Conservation (phyloP, 2,329 filamentous ascomycete genomes). For the Fusarium begoniae region DNA sequence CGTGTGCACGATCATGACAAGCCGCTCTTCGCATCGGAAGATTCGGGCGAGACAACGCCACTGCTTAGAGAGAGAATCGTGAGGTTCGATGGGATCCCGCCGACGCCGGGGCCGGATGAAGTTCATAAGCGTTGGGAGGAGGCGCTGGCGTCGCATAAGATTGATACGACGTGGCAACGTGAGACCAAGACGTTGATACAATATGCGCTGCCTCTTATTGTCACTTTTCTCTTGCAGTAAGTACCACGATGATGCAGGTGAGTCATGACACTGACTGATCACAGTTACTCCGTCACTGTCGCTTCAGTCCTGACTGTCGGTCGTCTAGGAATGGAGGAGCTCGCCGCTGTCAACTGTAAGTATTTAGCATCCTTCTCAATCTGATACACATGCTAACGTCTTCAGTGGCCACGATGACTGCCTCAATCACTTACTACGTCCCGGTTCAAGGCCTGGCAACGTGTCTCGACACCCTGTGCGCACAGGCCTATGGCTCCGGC, state of each 20-base stretch:
- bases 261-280: accelerated
- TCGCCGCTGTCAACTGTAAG: slow-evolving; percentile 51
- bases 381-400: background rate
- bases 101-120: slow-evolving; percentile 23
- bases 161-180: slow-evolving; percentile 87
- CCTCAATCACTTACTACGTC: slow-evolving; percentile 78
- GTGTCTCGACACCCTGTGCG: slow-evolving; percentile 86
- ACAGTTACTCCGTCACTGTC: slow-evolving; percentile 75
- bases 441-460: slow-evolving; percentile 84
- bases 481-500: slow-evolving; percentile 90
- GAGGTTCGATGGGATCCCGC: slow-evolving; percentile 5
- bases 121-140: slow-evolving; percentile 70
- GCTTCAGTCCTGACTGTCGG: slow-evolving; percentile 79
- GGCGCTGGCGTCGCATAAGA: slow-evolving; percentile 78
- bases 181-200: slow-evolving; percentile 80
- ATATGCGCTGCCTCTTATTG: slow-evolving; percentile 73
- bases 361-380: background rate
- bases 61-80: background rate
- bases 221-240: slow-evolving; percentile 73
- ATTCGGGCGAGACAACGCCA: slow-evolving; percentile 11
- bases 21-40: background rate
- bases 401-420: slow-evolving; percentile 70
- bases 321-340: slow-evolving; percentile 70
- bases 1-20: slow-evolving; percentile 25
- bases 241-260: accelerated